Percentiles rank a stretch among this genome's conserved stretches.
phyloP scores from a whole-genome alignment of 2,329 filamentous ascomycete genomes.

The Camptophora hylomeconis region DNA sequence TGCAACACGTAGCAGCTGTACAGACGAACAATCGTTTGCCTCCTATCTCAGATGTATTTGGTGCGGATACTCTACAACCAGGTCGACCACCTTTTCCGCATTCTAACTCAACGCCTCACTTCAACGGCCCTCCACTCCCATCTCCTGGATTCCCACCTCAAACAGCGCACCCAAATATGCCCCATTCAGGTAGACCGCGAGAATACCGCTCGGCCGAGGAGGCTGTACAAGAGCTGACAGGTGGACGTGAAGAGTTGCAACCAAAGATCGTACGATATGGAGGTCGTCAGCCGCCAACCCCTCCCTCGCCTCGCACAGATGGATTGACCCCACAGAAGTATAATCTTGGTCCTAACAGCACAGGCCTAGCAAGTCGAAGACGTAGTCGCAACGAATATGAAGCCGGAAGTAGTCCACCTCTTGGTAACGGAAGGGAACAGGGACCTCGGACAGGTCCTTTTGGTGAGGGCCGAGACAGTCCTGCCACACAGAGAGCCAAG shows the following conservation, averaged over 20 bases:
- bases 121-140: conserved; percentile 42
- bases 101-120: conserved; percentile 44
- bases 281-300: conserved; percentile 83
- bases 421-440: conserved; percentile 56
- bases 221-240: conserved; percentile 77
- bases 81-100: conserved; percentile 51
- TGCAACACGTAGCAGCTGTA: conserved; percentile 75
- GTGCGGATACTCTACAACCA: conserved; percentile 54
- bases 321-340: conserved; percentile 31
- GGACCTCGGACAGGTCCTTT: conserved; percentile 52
- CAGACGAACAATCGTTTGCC: conserved; percentile 88
- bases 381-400: conserved; percentile 84
- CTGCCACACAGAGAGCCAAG: conserved; percentile 71
- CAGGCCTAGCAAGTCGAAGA: conserved; percentile 39
- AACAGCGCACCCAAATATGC: conserved; percentile 23
- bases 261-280: conserved; percentile 94
- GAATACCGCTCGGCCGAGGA: conserved; percentile 96
- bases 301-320: conserved; percentile 53
- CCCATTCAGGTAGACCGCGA: conserved; percentile 50
- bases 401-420: conserved; percentile 68
- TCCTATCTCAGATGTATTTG: conserved; percentile 89
- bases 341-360: conserved; percentile 19
- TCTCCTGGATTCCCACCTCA: conserved; percentile 60
- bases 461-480: conserved; percentile 68
- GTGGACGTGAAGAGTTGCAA: conserved; percentile 80